Conservation (phyloP, 176 grass and related monocot genomes). For the Carex myosuroides region DNA sequence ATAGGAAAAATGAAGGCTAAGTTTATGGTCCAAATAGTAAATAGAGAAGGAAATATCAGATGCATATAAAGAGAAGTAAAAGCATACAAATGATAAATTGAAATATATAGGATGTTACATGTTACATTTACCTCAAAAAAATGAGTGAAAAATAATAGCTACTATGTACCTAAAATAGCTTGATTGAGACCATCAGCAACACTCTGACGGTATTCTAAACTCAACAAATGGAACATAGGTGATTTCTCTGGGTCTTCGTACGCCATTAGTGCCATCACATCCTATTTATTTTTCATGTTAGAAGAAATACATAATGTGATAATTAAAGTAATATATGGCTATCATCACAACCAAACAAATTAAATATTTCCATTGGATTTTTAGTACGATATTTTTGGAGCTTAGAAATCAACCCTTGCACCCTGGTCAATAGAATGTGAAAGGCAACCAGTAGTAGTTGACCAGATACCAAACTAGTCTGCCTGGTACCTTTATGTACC, state of each 20-base stretch:
- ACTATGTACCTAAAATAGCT: slow-evolving; percentile 70
- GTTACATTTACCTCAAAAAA: not conserved
- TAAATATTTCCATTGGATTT: not conserved
- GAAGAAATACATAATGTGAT: not conserved
- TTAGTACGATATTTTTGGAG: not conserved
- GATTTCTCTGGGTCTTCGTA: slow-evolving; percentile 94
- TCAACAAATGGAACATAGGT: slow-evolving; percentile 95
- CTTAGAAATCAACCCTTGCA: not conserved
- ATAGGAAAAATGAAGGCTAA: not conserved
- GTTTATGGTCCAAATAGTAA: not conserved
- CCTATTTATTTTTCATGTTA: slow-evolving; percentile 32
- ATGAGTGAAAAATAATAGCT: not conserved
- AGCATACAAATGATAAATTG: slow-evolving; percentile 10
- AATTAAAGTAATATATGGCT: not conserved
- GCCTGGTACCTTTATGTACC: not conserved
- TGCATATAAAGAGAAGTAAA: not conserved
- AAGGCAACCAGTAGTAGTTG: not conserved
- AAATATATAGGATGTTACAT: not conserved
- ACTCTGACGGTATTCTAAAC: slow-evolving; percentile 74
- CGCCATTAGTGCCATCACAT: slow-evolving; percentile 81
- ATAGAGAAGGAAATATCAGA: slow-evolving; percentile 18
- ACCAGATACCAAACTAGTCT: not conserved
- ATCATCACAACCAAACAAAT: not conserved
- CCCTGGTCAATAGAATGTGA: not conserved
- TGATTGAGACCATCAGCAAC: slow-evolving; percentile 85